Conservation (phyloP, 345 rosid species). For the Populus alba region DNA sequence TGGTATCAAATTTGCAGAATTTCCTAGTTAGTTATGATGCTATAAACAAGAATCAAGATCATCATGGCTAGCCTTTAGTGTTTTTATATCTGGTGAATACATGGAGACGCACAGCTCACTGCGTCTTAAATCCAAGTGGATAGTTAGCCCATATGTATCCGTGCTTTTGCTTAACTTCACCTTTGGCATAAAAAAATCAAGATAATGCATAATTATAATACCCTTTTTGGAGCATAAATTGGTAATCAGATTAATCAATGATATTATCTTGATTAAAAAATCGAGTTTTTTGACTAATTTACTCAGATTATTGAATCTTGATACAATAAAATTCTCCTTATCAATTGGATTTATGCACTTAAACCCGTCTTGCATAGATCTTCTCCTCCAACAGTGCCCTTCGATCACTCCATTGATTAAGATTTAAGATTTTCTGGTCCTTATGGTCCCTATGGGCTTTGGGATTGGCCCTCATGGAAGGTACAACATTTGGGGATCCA, state of each 20-base stretch:
- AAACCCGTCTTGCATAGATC: neutral
- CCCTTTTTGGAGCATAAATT: no score
- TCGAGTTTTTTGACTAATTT: no score
- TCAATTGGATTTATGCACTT: neutral
- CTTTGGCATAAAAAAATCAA: no score
- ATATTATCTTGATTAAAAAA: no score
- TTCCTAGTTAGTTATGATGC: neutral
- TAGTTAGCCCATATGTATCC: neutral
- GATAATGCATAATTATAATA: no score
- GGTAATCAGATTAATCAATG: no score
- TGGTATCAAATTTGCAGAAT: neutral
- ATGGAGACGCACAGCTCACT: no score
- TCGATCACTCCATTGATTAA: no score
- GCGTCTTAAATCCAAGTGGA: neutral
- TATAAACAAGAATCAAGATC: neutral
- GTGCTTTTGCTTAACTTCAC: no score
- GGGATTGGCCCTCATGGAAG: neutral
- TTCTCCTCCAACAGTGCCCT: neutral
- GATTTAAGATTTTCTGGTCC: neutral
- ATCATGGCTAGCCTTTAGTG: neutral
- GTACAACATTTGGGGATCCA: neutral
- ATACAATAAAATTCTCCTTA: no score
- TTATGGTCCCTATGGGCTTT: neutral
- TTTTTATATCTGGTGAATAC: neutral
- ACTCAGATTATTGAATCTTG: no score